Conservation (phyloP, 78 protist species). For the Dictyostelium brefeldianum region DNA sequence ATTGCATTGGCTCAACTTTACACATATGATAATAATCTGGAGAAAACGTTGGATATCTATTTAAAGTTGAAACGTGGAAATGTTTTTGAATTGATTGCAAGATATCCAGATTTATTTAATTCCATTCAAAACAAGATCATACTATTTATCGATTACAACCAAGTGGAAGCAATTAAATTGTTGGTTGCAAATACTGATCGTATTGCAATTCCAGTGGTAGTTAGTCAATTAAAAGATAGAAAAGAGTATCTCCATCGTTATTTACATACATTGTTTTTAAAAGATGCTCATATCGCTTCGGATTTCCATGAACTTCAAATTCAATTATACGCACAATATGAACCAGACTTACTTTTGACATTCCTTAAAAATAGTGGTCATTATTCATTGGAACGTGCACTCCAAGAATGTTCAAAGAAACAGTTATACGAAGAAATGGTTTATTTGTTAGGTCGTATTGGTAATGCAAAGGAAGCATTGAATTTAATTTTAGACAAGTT, state of each 20-base stretch:
- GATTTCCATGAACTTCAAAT: slow-evolving; percentile 90
- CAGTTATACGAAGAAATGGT: slow-evolving; percentile 89
- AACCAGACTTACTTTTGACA: slow-evolving; percentile 53
- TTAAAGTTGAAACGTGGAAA: slow-evolving; percentile 64
- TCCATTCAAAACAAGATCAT: slow-evolving; percentile 75
- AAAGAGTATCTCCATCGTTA: slow-evolving; percentile 55
- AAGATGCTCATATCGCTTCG: slow-evolving; percentile 82
- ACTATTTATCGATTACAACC: slow-evolving; percentile 72
- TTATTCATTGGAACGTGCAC: slow-evolving; percentile 83
- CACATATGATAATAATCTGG: slow-evolving; percentile 51
- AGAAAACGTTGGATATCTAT: slow-evolving; percentile 85
- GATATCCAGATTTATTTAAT: slow-evolving; percentile 69
- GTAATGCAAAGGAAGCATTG: slow-evolving; percentile 92
- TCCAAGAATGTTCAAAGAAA: slow-evolving; percentile 78
- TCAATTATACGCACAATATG: slow-evolving; percentile 90
- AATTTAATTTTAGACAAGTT: slow-evolving; percentile 86
- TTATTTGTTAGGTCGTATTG: slow-evolving; percentile 89
- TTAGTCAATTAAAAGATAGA: slow-evolving; percentile 59
- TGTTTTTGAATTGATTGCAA: slow-evolving; percentile 86
- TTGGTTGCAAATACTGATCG: slow-evolving; percentile 78
- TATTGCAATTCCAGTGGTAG: slow-evolving; percentile 78
- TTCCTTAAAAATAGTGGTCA: slow-evolving; percentile 79
- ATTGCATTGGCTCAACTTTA: slow-evolving; percentile 84
- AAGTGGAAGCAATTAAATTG: slow-evolving; percentile 75
- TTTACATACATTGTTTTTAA: slow-evolving; percentile 84